Evolutionary conservation across 768 basidiomycete species (phyloP), one percentile per base, ranked within the genome.

Genomic region (Naganishia kalamii): DNA sequence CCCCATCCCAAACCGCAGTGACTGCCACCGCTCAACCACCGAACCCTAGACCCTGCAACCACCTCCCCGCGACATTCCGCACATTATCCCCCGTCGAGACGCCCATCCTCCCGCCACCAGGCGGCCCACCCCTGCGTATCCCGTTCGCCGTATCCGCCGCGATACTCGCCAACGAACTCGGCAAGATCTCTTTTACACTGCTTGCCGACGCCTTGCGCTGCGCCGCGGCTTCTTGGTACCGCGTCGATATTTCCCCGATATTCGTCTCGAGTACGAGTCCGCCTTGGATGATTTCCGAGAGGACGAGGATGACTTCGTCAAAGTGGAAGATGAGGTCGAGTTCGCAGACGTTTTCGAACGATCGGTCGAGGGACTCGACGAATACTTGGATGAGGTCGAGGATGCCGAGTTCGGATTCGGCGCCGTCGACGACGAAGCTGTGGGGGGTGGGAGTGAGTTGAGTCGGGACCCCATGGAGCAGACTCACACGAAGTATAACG

Each of bases 331-430:
- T 93, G 13, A 99, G 83, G 77, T 99, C 96, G 48, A 99, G 82
- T 78, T 99, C 96, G 79, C 96, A 98, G 0, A 99, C 96, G 73
- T 97, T 98, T 81, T 96, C 92, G 75, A 98, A 99, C 17, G 91
- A 87, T 40, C 92, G 83, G 78, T 99, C 96, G 37, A 99, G 83
- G 3, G 90, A 88, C 80, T 99, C 96, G 65, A 99, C 96, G 73
- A 99, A 92, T 19, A 99, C 96, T 83, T 99, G 96, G 54, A 99
- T 97, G 67, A 99, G 80, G 75, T 99, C 96, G 48, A 99, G 80
- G 69, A 98, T 88, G 3, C 94, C 96, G 25, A 99, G 83, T 79
- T 98, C 96, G 72, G 92, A 97, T 80, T 99, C 96, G 19, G 90
- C 89, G 29, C 87, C 86, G 74, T 98, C 94, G 5, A 98, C 93